These are phyloP conservation scores for Camelina sativa DNA, from an alignment of 345 rosid genomes.

Conservation along the genomic window DNA sequence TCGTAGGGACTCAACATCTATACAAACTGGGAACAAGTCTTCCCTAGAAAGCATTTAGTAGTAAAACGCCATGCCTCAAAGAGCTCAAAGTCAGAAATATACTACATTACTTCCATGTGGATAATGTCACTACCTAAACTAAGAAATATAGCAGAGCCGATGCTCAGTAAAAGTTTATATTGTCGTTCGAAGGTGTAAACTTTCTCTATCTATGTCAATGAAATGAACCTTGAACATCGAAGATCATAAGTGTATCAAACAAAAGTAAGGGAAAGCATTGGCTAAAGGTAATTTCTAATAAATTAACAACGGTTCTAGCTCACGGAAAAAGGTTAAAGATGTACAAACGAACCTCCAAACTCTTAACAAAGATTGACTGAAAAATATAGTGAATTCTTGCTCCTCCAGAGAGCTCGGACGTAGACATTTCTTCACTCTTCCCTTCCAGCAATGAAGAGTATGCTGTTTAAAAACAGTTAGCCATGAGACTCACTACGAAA, in stretches of 20 bases:
- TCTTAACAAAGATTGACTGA: slow-evolving; percentile 71
- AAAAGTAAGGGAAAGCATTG: neutral
- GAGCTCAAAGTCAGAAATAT: slow-evolving; percentile 4
- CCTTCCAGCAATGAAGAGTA: slow-evolving; percentile 70
- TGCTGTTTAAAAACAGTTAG: slow-evolving; percentile 43
- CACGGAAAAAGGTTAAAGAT: neutral
- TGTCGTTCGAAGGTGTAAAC: neutral
- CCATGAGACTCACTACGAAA: slow-evolving; percentile 28
- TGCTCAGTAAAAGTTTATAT: neutral
- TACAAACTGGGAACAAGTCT: neutral
- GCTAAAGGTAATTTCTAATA: neutral
- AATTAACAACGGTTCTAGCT: neutral
- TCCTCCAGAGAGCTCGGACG: slow-evolving; percentile 70
- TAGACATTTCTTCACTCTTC: slow-evolving; percentile 63
- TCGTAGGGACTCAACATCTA: neutral
- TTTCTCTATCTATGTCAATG: slow-evolving; percentile 10
- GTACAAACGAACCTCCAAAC: slow-evolving; percentile 58
- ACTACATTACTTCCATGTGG: neutral
- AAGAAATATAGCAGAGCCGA: neutral
- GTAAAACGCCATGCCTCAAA: neutral
- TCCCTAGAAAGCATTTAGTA: neutral
- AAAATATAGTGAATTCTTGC: slow-evolving; percentile 69
- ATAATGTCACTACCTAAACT: slow-evolving; percentile 5
- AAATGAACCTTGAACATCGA: slow-evolving; percentile 4
- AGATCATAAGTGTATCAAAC: neutral